phyloP scores from a whole-genome alignment of 352 stramenopile genomes.

The Aphanomyces cochlioides region DNA sequence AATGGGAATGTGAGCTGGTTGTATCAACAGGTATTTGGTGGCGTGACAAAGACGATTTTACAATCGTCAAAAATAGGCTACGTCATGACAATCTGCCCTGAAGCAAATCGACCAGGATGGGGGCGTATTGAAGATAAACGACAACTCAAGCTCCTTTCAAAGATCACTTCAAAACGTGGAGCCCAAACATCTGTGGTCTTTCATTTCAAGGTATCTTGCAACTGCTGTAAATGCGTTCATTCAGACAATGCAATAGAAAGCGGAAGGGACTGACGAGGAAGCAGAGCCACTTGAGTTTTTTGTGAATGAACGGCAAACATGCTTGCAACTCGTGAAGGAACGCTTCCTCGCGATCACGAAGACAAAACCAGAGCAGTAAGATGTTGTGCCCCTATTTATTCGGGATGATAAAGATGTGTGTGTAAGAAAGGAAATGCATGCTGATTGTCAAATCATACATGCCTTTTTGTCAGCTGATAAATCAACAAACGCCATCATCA shows the following conservation, averaged over 20 bases:
- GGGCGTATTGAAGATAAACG: conserved; percentile 50
- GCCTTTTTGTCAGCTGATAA: neutral
- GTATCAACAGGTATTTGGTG: conserved; percentile 52
- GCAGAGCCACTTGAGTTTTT: conserved; percentile 40
- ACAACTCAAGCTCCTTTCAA: conserved; percentile 47
- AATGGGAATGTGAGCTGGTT: conserved; percentile 61
- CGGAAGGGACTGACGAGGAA: conserved; percentile 6
- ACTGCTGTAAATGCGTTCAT: conserved; percentile 8
- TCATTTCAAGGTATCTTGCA: conserved; percentile 57
- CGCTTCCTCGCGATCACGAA: conserved; percentile 32
- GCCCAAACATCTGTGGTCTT: conserved; percentile 67
- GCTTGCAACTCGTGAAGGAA: conserved; percentile 40
- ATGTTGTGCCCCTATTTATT: conserved; percentile 4
- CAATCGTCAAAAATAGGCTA: conserved; percentile 29
- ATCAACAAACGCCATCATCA: too few species aligned
- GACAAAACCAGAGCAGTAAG: neutral
- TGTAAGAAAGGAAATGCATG: too few species aligned
- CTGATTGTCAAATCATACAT: too few species aligned
- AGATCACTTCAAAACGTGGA: conserved; percentile 54
- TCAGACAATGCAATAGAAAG: conserved; percentile 7
- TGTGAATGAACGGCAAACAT: conserved; percentile 37
- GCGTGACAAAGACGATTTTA: conserved; percentile 40
- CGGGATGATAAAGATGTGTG: neutral
- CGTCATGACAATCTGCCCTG: conserved; percentile 24
- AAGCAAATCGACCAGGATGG: conserved; percentile 40